phyloP scores from a whole-genome alignment of 768 basidiomycete genomes.

The Boletus rubescentipes region DNA sequence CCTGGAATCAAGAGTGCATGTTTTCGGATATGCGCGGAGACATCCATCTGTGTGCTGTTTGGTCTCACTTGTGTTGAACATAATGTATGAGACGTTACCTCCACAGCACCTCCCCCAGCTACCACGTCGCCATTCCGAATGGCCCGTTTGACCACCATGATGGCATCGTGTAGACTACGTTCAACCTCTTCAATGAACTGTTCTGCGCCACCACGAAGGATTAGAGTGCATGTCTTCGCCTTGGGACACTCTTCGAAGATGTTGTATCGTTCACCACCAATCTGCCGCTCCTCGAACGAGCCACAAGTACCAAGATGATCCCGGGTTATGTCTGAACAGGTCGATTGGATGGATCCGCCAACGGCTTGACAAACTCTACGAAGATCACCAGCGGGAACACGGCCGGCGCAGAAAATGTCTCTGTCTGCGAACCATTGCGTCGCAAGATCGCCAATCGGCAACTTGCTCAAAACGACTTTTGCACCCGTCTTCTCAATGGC shows the following conservation, averaged over 20 bases:
- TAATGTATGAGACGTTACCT: conserved; percentile 50
- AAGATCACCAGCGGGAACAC: conserved; percentile 86
- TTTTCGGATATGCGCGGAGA: conserved; percentile 91
- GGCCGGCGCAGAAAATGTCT: conserved; percentile 98
- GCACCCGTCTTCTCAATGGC: conserved; percentile 96
- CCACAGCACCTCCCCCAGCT: conserved; percentile 95
- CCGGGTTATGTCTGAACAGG: conserved; percentile 85
- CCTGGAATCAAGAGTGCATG: conserved; percentile 92
- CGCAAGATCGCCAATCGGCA: conserved; percentile 97
- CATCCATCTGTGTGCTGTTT: conserved; percentile 74
- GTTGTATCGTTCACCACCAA: conserved; percentile 96
- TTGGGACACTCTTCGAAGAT: conserved; percentile 90
- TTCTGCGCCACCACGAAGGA: conserved; percentile 95
- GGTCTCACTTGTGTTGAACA: neutral
- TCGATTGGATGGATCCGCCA: conserved; percentile 92
- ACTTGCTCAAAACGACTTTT: conserved; percentile 95
- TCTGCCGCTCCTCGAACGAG: conserved; percentile 88
- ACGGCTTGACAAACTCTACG: conserved; percentile 94
- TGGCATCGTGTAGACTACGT: conserved; percentile 94
- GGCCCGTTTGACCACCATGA: conserved; percentile 99
- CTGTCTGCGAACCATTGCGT: conserved; percentile 99
- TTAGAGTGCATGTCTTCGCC: conserved; percentile 92
- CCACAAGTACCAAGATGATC: conserved; percentile 96
- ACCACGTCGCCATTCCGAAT: conserved; percentile 95
- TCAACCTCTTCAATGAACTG: conserved; percentile 99